Evolutionary conservation across 345 rosid genomes (phyloP).

Genomic region (Aethionema arabicum): DNA sequence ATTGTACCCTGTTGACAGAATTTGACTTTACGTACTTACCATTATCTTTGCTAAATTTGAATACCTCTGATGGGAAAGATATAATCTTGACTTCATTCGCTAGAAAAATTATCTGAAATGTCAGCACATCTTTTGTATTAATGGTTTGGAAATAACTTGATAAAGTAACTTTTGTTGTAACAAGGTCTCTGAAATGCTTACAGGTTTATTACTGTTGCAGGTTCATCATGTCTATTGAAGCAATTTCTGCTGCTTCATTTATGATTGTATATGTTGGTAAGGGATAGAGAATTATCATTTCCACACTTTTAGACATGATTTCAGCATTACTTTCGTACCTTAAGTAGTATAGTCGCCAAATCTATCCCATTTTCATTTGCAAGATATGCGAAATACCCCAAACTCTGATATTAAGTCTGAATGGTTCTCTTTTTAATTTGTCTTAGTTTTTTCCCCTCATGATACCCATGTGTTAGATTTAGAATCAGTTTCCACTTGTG

Average conservation of each 20-base stretch:
- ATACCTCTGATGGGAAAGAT: background rate
- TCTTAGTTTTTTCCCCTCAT: background rate
- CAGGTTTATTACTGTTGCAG: constrained; percentile 43
- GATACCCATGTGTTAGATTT: constrained; percentile 13
- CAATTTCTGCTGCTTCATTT: constrained; percentile 77
- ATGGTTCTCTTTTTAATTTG: constrained; percentile 4
- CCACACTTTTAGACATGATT: constrained; percentile 12
- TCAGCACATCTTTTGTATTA: background rate
- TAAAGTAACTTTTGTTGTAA: constrained; percentile 6
- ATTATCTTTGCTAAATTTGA: constrained; percentile 7
- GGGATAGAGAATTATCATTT: constrained; percentile 25
- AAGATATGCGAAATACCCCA: background rate
- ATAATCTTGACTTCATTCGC: background rate
- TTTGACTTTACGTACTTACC: background rate
- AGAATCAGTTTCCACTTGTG: constrained; percentile 1
- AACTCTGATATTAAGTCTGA: background rate
- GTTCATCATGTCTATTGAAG: constrained; percentile 86
- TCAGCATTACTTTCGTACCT: constrained; percentile 1
- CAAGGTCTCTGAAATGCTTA: constrained; percentile 17
- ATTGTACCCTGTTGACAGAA: constrained; percentile 3
- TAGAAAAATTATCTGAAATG: background rate
- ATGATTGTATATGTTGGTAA: constrained; percentile 82
- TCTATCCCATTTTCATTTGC: background rate
- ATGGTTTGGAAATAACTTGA: background rate
- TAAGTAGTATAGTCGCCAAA: background rate